A percentile compares a stretch with the other conserved stretches of the same genome.
phyloP scores from a whole-genome alignment of 805 yeast genomes.

The Hanseniaspora occidentalis region DNA sequence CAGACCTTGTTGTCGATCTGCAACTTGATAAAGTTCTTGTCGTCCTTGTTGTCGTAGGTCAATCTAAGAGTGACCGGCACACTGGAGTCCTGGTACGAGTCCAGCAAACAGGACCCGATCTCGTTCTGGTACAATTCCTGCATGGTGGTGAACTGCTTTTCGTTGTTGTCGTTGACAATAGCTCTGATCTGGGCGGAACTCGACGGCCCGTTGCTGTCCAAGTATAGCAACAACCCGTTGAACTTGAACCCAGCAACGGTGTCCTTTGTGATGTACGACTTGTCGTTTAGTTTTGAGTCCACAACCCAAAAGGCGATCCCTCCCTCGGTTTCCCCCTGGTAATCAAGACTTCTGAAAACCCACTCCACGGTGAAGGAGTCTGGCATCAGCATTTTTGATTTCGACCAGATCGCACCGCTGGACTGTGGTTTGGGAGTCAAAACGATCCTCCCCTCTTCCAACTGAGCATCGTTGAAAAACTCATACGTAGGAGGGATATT shows the following conservation, averaged over 20 bases:
- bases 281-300: constrained; percentile 16
- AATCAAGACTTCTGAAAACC: constrained; percentile 50
- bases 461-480: constrained; percentile 25
- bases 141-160: constrained; percentile 20
- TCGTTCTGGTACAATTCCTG: constrained; percentile 22
- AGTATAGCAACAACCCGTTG: constrained; percentile 51
- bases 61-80: constrained; percentile 62
- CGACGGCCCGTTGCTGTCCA: constrained; percentile 37
- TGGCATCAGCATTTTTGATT: constrained; percentile 15
- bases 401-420: constrained; percentile 36
- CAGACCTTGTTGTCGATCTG: constrained; percentile 63
- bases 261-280: not conserved
- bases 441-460: constrained; percentile 42
- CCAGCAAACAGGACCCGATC: constrained; percentile 44
- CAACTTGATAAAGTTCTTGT: constrained; percentile 37
- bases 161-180: constrained; percentile 44
- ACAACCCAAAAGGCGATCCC: constrained; percentile 50
- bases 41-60: constrained; percentile 34
- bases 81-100: constrained; percentile 46
- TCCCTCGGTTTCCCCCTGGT: constrained; percentile 35
- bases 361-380: constrained; percentile 46
- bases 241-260: constrained; percentile 20
- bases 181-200: constrained; percentile 42
- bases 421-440: constrained; percentile 32
- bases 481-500: constrained; percentile 26